Evolutionary conservation across 1,284 basidiomycete genomes (phyloP).

Genomic region (Erythrobasidium hasegawianum): DNA sequence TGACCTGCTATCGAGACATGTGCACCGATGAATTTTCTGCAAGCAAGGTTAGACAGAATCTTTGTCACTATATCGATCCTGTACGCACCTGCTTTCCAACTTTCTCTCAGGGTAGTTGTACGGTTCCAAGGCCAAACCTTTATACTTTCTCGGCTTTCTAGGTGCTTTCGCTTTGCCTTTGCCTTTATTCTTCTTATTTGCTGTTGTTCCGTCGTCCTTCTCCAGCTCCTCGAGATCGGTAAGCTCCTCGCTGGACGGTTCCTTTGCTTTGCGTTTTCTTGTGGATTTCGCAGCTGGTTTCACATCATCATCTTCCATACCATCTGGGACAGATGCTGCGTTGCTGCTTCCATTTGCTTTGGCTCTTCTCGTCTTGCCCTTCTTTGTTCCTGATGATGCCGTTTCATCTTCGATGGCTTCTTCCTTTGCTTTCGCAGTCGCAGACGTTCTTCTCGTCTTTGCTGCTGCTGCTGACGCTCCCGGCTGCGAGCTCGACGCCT

Average conservation of each 20-base stretch:
- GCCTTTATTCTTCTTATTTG: constrained; percentile 2
- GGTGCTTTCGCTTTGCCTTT: constrained; percentile 8
- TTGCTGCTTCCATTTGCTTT: background rate
- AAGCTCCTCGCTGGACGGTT: constrained; percentile 12
- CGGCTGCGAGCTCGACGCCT: too few relatives aligned
- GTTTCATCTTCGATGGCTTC: too few relatives aligned
- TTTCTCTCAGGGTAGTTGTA: constrained; percentile 13
- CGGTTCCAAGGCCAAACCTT: background rate
- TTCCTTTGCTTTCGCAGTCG: too few relatives aligned
- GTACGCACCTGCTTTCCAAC: constrained; percentile 15
- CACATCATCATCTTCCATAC: background rate
- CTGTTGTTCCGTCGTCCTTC: background rate
- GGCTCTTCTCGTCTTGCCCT: background rate
- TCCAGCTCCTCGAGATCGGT: constrained; percentile 29
- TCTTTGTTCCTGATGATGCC: background rate
- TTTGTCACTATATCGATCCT: too few relatives aligned
- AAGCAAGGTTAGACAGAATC: too few relatives aligned
- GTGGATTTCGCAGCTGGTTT: background rate
- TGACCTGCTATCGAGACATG: constrained; percentile 59
- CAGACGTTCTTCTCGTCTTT: too few relatives aligned
- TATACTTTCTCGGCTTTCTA: constrained; percentile 11
- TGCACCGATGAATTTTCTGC: constrained; percentile 59
- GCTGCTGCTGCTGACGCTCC: too few relatives aligned
- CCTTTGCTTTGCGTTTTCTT: too few relatives aligned
- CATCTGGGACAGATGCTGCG: background rate